Conservation (phyloP, 2,329 filamentous ascomycete genomes). For the Gaeumannomyces sp. region DNA sequence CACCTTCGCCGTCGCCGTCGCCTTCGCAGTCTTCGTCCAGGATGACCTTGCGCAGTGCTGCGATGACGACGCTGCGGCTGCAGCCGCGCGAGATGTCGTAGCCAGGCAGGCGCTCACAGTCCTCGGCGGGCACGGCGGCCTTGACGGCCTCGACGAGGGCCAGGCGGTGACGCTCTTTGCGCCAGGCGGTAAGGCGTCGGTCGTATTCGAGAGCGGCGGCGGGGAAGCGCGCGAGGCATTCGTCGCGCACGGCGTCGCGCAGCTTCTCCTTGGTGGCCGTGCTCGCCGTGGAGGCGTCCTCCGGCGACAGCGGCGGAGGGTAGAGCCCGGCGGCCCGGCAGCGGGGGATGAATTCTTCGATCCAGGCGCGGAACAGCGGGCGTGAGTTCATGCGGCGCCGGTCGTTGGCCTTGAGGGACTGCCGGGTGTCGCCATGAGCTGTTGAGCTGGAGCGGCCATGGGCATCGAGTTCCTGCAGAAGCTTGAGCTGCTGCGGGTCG, state of each 20-base stretch:
- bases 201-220: constrained; percentile 38
- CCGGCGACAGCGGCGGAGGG: constrained; percentile 9
- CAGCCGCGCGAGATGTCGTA: constrained; percentile 25
- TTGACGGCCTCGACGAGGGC: constrained; percentile 28
- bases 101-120: constrained; percentile 8
- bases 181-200: constrained; percentile 33
- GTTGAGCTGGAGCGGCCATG: background rate
- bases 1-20: constrained; percentile 12
- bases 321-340: constrained; percentile 37
- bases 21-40: constrained; percentile 31
- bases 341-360: constrained; percentile 55
- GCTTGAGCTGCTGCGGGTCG: background rate
- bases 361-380: constrained; percentile 52
- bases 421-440: background rate
- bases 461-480: background rate
- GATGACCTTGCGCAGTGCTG: constrained; percentile 44
- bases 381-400: constrained; percentile 48
- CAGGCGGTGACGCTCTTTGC: constrained; percentile 31
- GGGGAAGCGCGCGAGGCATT: constrained; percentile 47
- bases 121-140: constrained; percentile 19
- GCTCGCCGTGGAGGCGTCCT: constrained; percentile 13
- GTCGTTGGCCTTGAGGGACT: constrained; percentile 44
- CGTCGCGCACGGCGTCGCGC: constrained; percentile 41
- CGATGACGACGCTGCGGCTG: constrained; percentile 29
- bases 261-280: constrained; percentile 14